phyloP scores from a whole-genome alignment of 2,329 filamentous ascomycete genomes.

The Leptographium procerum region DNA sequence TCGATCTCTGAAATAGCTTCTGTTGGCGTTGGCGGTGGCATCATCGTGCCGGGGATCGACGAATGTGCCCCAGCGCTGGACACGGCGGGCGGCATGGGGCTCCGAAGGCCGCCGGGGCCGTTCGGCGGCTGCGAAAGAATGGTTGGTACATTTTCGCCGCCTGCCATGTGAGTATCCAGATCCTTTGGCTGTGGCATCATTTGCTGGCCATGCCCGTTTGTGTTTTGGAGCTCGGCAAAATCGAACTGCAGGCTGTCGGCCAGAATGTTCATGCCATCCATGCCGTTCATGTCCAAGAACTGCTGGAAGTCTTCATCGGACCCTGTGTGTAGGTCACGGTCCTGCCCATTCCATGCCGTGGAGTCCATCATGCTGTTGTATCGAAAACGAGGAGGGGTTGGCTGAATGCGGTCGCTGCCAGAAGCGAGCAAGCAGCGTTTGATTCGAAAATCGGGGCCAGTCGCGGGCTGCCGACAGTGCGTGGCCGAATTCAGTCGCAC shows the following conservation, averaged over 20 bases:
- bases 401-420: not conserved
- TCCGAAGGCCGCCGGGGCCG: conserved; percentile 23
- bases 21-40: conserved; percentile 33
- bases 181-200: conserved; percentile 21
- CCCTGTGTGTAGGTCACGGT: conserved; percentile 38
- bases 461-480: not conserved
- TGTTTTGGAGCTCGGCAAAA: conserved; percentile 41
- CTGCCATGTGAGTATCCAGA: conserved; percentile 40
- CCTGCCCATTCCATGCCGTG: conserved; percentile 43
- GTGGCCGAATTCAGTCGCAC: not conserved
- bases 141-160: conserved; percentile 25
- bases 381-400: too few species aligned
- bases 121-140: conserved; percentile 20
- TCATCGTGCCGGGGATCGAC: conserved; percentile 33
- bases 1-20: conserved; percentile 50
- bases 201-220: conserved; percentile 17
- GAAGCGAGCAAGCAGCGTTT: not conserved
- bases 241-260: conserved; percentile 46
- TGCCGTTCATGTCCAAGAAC: conserved; percentile 48
- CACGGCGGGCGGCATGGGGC: conserved; percentile 32
- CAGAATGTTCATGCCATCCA: conserved; percentile 25
- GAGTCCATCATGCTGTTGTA: conserved; percentile 35
- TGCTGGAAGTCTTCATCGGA: conserved; percentile 53
- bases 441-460: too few species aligned
- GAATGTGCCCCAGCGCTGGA: conserved; percentile 28